Evolutionary conservation across 2,329 filamentous ascomycete species (phyloP).

Genomic region (Alternaria novae-zelandiae): DNA sequence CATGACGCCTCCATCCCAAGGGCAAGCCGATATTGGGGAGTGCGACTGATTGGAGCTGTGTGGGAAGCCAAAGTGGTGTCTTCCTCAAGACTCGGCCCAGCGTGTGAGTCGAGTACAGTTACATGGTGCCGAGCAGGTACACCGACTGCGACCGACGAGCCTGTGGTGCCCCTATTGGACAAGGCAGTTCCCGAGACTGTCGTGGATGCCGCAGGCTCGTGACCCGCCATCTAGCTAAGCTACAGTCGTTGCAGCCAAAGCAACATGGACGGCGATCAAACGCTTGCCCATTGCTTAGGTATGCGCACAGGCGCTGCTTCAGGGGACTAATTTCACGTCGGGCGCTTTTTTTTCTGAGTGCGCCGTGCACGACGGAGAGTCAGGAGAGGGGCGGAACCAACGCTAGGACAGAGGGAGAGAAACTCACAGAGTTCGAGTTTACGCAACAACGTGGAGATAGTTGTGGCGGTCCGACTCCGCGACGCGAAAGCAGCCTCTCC

Average conservation of each 20-base stretch:
- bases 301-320: conserved; percentile 33
- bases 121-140: conserved; percentile 32
- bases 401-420: conserved; percentile 22
- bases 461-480: conserved; percentile 29
- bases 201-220: conserved; percentile 25
- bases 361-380: conserved; percentile 26
- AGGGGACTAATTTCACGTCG: conserved; percentile 42
- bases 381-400: conserved; percentile 26
- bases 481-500: conserved; percentile 16
- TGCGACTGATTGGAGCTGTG: not conserved
- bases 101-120: conserved; percentile 15
- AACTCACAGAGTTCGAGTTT: conserved; percentile 18
- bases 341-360: conserved; percentile 17
- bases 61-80: not conserved
- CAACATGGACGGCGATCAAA: conserved; percentile 49
- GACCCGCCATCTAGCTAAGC: conserved; percentile 35
- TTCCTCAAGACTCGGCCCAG: not conserved
- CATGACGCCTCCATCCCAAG: conserved; percentile 9
- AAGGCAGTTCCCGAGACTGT: conserved; percentile 33
- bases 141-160: conserved; percentile 21
- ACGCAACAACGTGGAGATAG: conserved; percentile 33
- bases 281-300: conserved; percentile 46
- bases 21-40: not conserved
- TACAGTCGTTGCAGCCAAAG: conserved; percentile 28
- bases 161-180: conserved; percentile 14